A percentile compares a stretch with the other conserved stretches of the same genome.
phyloP scores from a whole-genome alignment of 805 yeast species.

The Maudiozyma bulderi region DNA sequence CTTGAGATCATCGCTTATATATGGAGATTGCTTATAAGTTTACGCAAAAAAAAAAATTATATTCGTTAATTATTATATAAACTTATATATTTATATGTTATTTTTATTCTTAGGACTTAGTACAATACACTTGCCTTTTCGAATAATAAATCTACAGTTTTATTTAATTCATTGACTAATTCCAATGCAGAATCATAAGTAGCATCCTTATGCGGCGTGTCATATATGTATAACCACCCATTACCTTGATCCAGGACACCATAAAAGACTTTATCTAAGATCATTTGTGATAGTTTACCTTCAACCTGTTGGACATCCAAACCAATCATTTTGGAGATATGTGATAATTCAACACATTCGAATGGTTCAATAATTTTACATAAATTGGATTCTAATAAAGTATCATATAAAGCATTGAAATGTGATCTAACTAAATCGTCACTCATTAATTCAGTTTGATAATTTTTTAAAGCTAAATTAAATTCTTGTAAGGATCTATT shows the following conservation, averaged over 20 bases:
- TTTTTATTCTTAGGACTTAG: slow-evolving; percentile 24
- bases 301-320: slow-evolving; percentile 82
- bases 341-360: slow-evolving; percentile 88
- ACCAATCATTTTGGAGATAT: slow-evolving; percentile 80
- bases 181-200: slow-evolving; percentile 83
- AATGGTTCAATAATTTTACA: slow-evolving; percentile 93
- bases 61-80: not conserved
- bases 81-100: not conserved
- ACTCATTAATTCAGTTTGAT: slow-evolving; percentile 64
- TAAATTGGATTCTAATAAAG: slow-evolving; percentile 83
- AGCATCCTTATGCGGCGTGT: slow-evolving; percentile 79
- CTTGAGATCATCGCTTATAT: too few relatives aligned
- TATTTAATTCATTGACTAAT: slow-evolving; percentile 76
- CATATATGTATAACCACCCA: slow-evolving; percentile 91
- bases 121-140: slow-evolving; percentile 86
- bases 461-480: slow-evolving; percentile 68
- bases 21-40: not conserved
- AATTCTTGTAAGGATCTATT: slow-evolving; percentile 86
- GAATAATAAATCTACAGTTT: slow-evolving; percentile 80
- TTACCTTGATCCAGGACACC: slow-evolving; percentile 98
- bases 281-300: slow-evolving; percentile 92
- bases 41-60: not conserved
- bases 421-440: slow-evolving; percentile 88
- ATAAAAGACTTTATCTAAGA: slow-evolving; percentile 84
- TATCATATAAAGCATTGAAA: slow-evolving; percentile 86